Evolutionary conservation across 139 green algal genomes (phyloP).

Genomic region (Marvania coccoides): DNA sequence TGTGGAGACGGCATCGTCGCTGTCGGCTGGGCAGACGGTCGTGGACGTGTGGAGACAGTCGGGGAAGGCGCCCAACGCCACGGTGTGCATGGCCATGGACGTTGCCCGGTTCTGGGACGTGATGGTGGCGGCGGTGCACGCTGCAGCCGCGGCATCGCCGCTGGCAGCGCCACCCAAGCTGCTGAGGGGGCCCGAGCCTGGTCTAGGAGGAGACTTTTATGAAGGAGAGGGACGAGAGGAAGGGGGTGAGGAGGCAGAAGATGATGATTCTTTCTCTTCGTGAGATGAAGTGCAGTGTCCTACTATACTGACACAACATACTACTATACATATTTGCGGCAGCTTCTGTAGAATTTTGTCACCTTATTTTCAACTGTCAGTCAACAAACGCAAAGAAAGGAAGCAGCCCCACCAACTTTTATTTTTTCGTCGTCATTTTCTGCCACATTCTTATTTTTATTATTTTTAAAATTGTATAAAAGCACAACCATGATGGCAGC

Average conservation of each 20-base stretch:
- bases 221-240: not conserved
- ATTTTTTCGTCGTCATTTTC: not conserved
- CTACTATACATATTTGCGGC: too few species aligned
- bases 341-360: too few species aligned
- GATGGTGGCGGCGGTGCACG: slow-evolving; percentile 26
- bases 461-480: too few species aligned
- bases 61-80: slow-evolving; percentile 47
- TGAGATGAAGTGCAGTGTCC: not conserved
- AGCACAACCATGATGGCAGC: too few species aligned
- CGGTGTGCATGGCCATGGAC: slow-evolving; percentile 49
- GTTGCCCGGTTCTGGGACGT: slow-evolving; percentile 38
- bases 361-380: too few species aligned
- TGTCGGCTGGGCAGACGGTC: slow-evolving; percentile 76
- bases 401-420: not conserved
- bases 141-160: slow-evolving; percentile 18
- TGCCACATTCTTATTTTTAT: too few species aligned
- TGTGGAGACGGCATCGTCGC: slow-evolving; percentile 55
- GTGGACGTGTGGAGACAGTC: slow-evolving; percentile 66
- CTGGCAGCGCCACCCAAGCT: not conserved
- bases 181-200: not conserved
- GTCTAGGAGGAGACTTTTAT: not conserved
- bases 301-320: not conserved
- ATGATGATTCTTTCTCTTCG: too few species aligned
- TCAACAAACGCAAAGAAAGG: not conserved
- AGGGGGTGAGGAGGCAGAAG: not conserved